Base-by-base conservation (phyloP, 1,284 basidiomycete genomes). In the Ustilago loliicola region DNA sequence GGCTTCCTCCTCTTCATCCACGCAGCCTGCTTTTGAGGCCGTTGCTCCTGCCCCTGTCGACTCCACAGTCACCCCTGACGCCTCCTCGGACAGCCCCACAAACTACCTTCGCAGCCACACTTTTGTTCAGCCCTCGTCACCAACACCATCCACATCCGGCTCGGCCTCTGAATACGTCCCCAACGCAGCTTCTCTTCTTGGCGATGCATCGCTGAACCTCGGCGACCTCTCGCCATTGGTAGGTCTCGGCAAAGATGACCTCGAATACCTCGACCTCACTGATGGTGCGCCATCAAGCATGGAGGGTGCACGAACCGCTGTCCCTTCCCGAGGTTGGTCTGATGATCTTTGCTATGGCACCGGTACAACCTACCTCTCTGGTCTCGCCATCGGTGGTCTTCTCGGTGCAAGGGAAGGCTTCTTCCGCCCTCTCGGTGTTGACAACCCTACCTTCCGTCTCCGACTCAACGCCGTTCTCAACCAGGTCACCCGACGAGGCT, bases 301-400 rank as follows among this genome's bases (percentile, higher is more conserved):
- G 59, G 83, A 86, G 62, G 85, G 85, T 32, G 83, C 78, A 21
- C 79, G 83, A 53, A 85, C 83, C 34, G 81, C 83, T 51, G 79
- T 86, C n/a, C 86, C 85, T n/a, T 80, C 77, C 38, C 78, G 97
- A 87, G 96, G 97, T 69, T 99, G 95, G 96, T 94, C 94, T 88
- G 97, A 99, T 89, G 97, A 99, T 88, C 89, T 99, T 72, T 98
- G 95, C 91, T 98, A 99, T 88, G 97, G 97, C 81, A 98, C 96
- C 83, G 97, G 97, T 66, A 97, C 96, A 78, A 98, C 96, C 88
- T 99, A 99, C 91, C 92, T 99, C 64, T 91, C 93, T 85, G 97
- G 96, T 96, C 87, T 99, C 86, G 92, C 92, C 82, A 88, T 97
- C 87, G 96, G 96, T 87, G 97, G 96, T 82, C 88, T 92, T 79